Evolutionary conservation across 768 basidiomycete species (phyloP), one percentile per base, ranked within the genome.

Genomic region (Crepidotus variabilis): DNA sequence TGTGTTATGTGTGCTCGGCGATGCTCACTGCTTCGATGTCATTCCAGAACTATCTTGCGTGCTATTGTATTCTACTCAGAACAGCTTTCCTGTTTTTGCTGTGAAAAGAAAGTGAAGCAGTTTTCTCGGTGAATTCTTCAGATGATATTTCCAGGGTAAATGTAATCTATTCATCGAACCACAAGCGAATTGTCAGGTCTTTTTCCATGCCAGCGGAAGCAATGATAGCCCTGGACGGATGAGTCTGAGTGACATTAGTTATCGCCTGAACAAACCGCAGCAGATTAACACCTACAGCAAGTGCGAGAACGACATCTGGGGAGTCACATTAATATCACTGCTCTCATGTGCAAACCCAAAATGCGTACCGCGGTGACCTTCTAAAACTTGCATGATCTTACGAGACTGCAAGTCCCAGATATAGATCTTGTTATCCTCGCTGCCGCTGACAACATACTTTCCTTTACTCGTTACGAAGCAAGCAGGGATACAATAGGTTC

Each of bases 181-280:
- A 97, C 14, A 98, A 63, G 52, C 87, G 80, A 64, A 98, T 90
- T 4, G 85, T 86, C 58, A 90, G 71, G 63, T 96, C 94, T 61
- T 92, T 92, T 62, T 94, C 93, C 81, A 92, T 86, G 9, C 87
- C 83, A n/a, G 90, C 92, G 3, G 92, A 92, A 6, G 92, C 94
- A 59, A 98, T 87, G 54, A 89, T 84, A 47, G 77, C 79, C 51
- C 75, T 79, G 20, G 75, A 78, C 1, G 94, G 94, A 71, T 95
- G 92, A 1, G 86, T 80, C 93, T 95, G 56, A 21, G 55, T 61
- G 59, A 32, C 51, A 50, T 21, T 24, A 51, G 28, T 28, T 28
- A 28, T 28, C 28, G 28, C 8, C 28, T 28, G 28, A 28, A 8
- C 28, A 28, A 28, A 28, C 28, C 28, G 28, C 28, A 28, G 28